phyloP scores from a whole-genome alignment of 208 protist species.

The Vickermania spadyakhi region DNA sequence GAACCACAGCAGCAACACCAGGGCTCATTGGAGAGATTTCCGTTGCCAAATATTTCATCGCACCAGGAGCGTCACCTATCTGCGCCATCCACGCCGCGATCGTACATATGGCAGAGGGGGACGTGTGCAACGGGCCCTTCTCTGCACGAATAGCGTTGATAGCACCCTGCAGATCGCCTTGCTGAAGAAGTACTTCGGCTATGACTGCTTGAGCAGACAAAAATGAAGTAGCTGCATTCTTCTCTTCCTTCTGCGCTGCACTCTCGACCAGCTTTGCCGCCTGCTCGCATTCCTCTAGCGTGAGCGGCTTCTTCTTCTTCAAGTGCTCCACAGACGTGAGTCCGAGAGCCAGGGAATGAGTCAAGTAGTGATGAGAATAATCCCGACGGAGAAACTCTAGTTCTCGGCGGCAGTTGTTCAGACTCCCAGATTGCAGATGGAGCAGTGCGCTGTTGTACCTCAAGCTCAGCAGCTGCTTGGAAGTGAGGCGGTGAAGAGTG shows the following conservation, averaged over 20 bases:
- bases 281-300: conserved; percentile 12
- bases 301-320: conserved; percentile 39
- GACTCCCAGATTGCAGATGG: conserved; percentile 42
- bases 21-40: neutral
- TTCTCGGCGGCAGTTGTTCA: conserved; percentile 39
- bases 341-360: conserved; percentile 51
- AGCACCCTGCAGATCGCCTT: conserved; percentile 50
- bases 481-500: conserved; percentile 41
- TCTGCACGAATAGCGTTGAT: conserved; percentile 25
- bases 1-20: conserved; percentile 21
- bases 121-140: conserved; percentile 15
- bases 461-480: conserved; percentile 53
- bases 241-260: conserved; percentile 5
- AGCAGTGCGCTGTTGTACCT: conserved; percentile 83
- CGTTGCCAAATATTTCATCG: conserved; percentile 1
- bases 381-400: conserved; percentile 59
- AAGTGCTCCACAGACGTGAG: conserved; percentile 38
- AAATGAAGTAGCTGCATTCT: conserved; percentile 12
- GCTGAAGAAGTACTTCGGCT: conserved; percentile 68
- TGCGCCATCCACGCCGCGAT: conserved; percentile 54
- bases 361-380: conserved; percentile 51
- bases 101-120: conserved; percentile 41
- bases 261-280: conserved; percentile 9
- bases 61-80: conserved; percentile 17
- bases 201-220: conserved; percentile 30